These are phyloP conservation scores for Pythium sukuiense DNA, from an alignment of 352 stramenopile species.

Conservation along the genomic window DNA sequence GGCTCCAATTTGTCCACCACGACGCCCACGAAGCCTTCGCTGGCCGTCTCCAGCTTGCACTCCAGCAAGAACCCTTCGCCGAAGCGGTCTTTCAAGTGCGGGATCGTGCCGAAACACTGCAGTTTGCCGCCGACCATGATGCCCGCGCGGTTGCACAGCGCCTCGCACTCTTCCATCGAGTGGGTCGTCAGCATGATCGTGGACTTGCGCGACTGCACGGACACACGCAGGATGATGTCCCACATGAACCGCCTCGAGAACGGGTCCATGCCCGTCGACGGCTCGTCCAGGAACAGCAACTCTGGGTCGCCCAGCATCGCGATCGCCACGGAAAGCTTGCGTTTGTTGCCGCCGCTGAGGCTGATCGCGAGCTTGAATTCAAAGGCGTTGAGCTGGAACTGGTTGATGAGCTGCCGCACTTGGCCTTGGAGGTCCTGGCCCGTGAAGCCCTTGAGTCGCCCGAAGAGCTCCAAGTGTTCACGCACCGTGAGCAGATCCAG, in stretches of 20 bases:
- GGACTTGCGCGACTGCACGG: conserved; percentile 48
- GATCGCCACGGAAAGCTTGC: conserved; percentile 97
- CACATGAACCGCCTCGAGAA: conserved; percentile 68
- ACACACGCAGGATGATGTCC: conserved; percentile 70
- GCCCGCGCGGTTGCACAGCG: conserved; percentile 90
- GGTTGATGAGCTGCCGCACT: conserved; percentile 45
- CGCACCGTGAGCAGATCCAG: conserved; percentile 93
- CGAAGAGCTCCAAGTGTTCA: conserved; percentile 96
- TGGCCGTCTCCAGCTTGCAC: conserved; percentile 56
- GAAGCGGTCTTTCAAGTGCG: conserved; percentile 90
- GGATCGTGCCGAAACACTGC: conserved; percentile 93
- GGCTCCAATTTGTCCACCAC: too few species aligned
- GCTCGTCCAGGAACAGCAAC: conserved; percentile 96
- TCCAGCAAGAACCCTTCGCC: conserved; percentile 88
- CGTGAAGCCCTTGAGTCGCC: conserved; percentile 87
- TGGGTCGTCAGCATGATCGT: conserved; percentile 93
- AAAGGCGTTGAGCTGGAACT: conserved; percentile 62
- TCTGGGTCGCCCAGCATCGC: conserved; percentile 95
- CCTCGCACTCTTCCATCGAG: conserved; percentile 96
- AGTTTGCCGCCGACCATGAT: conserved; percentile 97
- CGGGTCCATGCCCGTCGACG: conserved; percentile 89
- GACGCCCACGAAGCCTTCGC: background rate
- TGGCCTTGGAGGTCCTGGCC: conserved; percentile 31
- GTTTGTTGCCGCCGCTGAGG: conserved; percentile 96
- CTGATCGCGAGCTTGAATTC: conserved; percentile 57